Percentiles rank a stretch among this genome's conserved stretches.
phyloP scores from a whole-genome alignment of 768 basidiomycete species.

The Clitopilus passeckerianus region DNA sequence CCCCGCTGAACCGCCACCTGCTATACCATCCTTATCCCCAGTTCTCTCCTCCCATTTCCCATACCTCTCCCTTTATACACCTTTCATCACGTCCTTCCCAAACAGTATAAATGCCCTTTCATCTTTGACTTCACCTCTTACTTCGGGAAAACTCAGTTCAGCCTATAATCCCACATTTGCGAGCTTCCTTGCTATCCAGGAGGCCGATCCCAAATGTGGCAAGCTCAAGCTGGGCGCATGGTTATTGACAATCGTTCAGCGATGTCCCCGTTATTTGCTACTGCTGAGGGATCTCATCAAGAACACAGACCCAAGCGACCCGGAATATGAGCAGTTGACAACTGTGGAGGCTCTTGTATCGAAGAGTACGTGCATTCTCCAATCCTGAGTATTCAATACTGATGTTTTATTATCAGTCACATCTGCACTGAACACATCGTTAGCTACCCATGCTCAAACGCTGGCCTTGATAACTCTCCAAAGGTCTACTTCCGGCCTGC shows the following conservation, averaged over 20 bases:
- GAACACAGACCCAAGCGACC: conserved; percentile 59
- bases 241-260: conserved; percentile 82
- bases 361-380: conserved; percentile 49
- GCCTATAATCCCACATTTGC: conserved; percentile 53
- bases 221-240: conserved; percentile 79
- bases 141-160: conserved; percentile 29
- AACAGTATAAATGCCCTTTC: conserved; percentile 55
- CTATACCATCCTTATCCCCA: conserved; percentile 38
- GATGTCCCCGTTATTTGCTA: conserved; percentile 83
- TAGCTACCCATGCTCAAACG: conserved; percentile 74
- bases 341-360: conserved; percentile 62
- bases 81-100: conserved; percentile 78
- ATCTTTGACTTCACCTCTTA: conserved; percentile 42
- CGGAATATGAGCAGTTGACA: conserved; percentile 60
- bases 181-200: conserved; percentile 57
- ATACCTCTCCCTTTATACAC: conserved; percentile 82
- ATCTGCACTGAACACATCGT: conserved; percentile 68
- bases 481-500: conserved; percentile 68
- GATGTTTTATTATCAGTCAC: conserved; percentile 47
- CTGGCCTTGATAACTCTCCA: conserved; percentile 76
- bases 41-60: conserved; percentile 79
- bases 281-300: conserved; percentile 75
- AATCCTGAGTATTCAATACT: not conserved
- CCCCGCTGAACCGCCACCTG: conserved; percentile 28
- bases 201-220: conserved; percentile 65